These are phyloP conservation scores for Phytomonas serpens DNA, from an alignment of 208 protist species.

Conservation along the genomic window DNA sequence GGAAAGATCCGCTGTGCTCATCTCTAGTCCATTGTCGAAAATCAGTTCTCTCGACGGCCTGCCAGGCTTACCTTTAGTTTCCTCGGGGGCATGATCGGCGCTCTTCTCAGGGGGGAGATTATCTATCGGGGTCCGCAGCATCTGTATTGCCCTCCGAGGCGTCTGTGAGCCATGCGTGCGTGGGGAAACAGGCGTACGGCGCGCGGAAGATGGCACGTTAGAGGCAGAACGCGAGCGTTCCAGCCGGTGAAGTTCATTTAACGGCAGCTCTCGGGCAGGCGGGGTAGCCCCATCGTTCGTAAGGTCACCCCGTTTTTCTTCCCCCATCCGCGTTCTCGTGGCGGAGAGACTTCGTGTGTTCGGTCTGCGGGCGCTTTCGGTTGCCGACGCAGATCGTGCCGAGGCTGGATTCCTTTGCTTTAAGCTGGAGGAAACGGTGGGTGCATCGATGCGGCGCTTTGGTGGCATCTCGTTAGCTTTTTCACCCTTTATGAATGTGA, in stretches of 20 bases:
- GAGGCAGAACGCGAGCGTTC: not conserved
- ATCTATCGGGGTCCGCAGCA: not conserved
- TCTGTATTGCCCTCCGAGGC: not conserved
- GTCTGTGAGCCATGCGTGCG: not conserved
- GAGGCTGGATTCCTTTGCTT: not conserved
- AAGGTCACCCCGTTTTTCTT: not conserved
- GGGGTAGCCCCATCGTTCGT: not conserved
- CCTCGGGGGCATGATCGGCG: not conserved
- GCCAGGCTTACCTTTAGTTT: not conserved
- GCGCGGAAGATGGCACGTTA: not conserved
- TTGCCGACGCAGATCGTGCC: slow-evolving; percentile 16
- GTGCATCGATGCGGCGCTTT: slow-evolving; percentile 33
- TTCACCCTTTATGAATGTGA: not conserved
- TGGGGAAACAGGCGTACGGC: not conserved
- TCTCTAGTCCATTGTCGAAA: not conserved
- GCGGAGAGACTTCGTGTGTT: slow-evolving; percentile 7
- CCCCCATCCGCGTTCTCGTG: not conserved
- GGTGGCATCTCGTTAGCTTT: slow-evolving; percentile 30
- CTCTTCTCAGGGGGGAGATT: not conserved
- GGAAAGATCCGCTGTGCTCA: not conserved
- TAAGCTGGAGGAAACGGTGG: slow-evolving; percentile 4
- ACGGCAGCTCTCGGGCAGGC: not conserved
- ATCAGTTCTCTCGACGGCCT: not conserved
- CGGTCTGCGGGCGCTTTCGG: slow-evolving; percentile 7
- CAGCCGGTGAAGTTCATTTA: not conserved